These are phyloP conservation scores for Strigomonas culicis DNA, from an alignment of 208 protist genomes.

Conservation along the genomic window DNA sequence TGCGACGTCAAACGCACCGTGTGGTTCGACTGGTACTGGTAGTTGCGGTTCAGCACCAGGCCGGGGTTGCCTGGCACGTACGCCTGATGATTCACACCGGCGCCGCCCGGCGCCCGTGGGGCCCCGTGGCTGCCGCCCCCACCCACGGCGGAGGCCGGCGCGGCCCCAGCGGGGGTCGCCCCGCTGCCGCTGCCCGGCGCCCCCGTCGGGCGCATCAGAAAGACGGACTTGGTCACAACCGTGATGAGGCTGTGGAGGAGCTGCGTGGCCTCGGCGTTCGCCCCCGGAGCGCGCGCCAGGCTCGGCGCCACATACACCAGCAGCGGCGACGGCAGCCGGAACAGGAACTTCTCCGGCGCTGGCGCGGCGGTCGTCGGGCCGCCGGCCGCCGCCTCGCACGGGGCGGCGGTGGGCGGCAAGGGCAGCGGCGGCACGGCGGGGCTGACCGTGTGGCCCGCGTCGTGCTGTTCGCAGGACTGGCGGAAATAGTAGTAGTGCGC, in stretches of 20 bases:
- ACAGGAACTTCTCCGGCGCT: neutral
- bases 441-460: too few species aligned
- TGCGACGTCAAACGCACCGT: too few species aligned
- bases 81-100: neutral
- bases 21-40: too few species aligned
- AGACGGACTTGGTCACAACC: neutral
- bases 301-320: constrained; percentile 3
- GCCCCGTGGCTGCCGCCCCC: neutral
- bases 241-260: neutral
- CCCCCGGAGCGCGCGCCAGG: neutral
- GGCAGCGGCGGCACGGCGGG: too few species aligned
- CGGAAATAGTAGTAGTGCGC: too few species aligned
- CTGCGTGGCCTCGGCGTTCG: neutral
- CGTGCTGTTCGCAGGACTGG: too few species aligned
- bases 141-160: neutral
- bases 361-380: too few species aligned
- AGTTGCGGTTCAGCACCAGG: neutral
- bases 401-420: too few species aligned
- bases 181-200: neutral
- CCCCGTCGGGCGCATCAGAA: too few species aligned
- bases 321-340: neutral
- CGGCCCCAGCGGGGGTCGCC: neutral
- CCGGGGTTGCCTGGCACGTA: neutral
- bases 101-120: neutral
- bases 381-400: too few species aligned